Evolutionary conservation across 169 alveolate genomes (phyloP), one percentile per base, ranked within the genome.

Genomic region (Plasmodium adleri): DNA sequence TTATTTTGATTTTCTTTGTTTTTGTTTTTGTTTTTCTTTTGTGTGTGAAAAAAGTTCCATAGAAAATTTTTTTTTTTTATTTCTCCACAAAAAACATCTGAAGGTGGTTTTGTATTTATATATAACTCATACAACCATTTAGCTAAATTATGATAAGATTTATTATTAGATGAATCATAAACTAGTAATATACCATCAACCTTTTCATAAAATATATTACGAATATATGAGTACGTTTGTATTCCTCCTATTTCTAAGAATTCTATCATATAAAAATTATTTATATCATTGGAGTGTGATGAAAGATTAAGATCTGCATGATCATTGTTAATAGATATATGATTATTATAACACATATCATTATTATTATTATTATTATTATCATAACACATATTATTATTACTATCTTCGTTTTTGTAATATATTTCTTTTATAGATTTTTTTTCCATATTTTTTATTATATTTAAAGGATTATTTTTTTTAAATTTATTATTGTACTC

Each of bases 171-270:
- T 2, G 91, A 68, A 28, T 83, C 91, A 12, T 83, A 83, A 32
- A 83, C 80, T 56, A 83, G 63, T 63, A 83, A 26, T 32, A 83
- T 83, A 1, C 91, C 91, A 56, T 83, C 91, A 50, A 68, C 73
- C 9, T 83, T 68, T 83, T 68, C 66, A 72, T 83, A 83, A 83
- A 83, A 83, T 39, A 83, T 83, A n/a, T 83, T 83, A 56, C 91
- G 12, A 8, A 63, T 83, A 22, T 72, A 83, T 7, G 91, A 67
- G 50, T 83, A 83, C 0, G 91, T 68, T 54, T 83, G 74, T 20
- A 83, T 68, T 0, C 91, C 91, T 68, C 91, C 91, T 13, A 83
- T 83, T 83, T 83, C 91, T 9, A 83, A 62, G 52, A 83, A 83
- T 62, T 83, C 91, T 59, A 83, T 75, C 3, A 68, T 60, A 39